Percentiles rank a stretch among this genome's conserved stretches.
Conservation (phyloP, 305 asterid species). For the Solanum aculeatissimum region DNA sequence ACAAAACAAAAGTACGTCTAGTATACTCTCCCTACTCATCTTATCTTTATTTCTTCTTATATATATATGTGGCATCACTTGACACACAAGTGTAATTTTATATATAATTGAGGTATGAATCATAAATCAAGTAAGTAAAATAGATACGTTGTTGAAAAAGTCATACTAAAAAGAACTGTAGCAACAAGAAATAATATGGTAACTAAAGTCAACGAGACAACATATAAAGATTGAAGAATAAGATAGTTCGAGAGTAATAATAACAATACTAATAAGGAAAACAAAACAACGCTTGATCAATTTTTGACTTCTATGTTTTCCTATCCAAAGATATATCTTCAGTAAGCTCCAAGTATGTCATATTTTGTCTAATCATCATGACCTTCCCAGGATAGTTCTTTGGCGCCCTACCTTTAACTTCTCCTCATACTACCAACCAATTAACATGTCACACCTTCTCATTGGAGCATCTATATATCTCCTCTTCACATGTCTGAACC, state of each 20-base stretch:
- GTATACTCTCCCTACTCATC: neutral
- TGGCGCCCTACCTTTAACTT: neutral
- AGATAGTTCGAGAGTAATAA: neutral
- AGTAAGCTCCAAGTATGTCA: neutral
- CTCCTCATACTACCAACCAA: too few species aligned
- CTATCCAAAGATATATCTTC: neutral
- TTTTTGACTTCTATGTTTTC: neutral
- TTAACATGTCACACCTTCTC: too few species aligned
- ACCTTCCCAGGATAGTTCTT: neutral
- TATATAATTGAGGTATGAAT: too few species aligned
- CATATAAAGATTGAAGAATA: neutral
- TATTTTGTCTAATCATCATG: neutral
- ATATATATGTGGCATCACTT: too few species aligned
- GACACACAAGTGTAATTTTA: too few species aligned
- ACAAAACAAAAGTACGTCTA: neutral
- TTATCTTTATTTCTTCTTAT: neutral
- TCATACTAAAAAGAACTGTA: neutral
- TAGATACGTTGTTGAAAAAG: accelerated
- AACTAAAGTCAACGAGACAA: neutral
- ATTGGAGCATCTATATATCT: neutral
- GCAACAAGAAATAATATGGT: neutral
- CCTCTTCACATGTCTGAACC: neutral
- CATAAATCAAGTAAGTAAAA: neutral
- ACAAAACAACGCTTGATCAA: too few species aligned
- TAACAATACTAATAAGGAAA: too few species aligned